Evolutionary conservation across 495 filamentous ascomycete species (phyloP), one percentile per base, ranked within the genome.

Genomic region (Cercophora newfieldiana): DNA sequence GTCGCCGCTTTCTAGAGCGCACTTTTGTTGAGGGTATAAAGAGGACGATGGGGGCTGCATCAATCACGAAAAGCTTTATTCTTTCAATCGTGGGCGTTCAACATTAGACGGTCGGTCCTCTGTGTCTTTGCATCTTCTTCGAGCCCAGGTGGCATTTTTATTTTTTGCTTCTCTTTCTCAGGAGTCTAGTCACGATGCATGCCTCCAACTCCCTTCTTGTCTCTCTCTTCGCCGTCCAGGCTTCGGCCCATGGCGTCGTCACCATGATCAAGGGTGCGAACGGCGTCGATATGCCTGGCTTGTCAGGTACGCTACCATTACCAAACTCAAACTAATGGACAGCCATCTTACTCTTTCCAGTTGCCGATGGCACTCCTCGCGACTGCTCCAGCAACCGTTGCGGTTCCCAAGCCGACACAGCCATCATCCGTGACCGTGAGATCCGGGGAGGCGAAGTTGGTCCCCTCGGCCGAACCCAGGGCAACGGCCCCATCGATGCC

Each of bases 351-450:
- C 67, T 55, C 61, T n/a, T 21, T 54, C 51, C 66, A 87, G 85
- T 88, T 53, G 75, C 75, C 25, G 84, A 87, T 64, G 85, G 86
- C 47, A 87, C 83, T 28, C 86, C 84, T 22, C 82, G 85, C 50
- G 82, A 86, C 71, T 86, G 84, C 70, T 79, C 78, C 49, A 76
- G 77, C 31, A 83, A 83, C 58, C 66, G 64, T 4, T 87, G 85
- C 68, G 85, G 82, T 47, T 76, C 80, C 21, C 74, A 81, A 57
- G 79, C 79, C 60, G 79, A 82, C 72, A 83, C 80, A 22, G 78
- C 83, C 62, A 85, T 87, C 71, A 86, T 87, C 71, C 81, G 85
- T 19, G 73, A 81, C 62, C 73, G 74, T 28, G 80, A 83, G 67
- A 73, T 84, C 59, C 69, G 70, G 44, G 75, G 69, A 30, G 69